These are phyloP conservation scores for Centella asiatica DNA, from an alignment of 129 eudicot species.

Conservation along the genomic window DNA sequence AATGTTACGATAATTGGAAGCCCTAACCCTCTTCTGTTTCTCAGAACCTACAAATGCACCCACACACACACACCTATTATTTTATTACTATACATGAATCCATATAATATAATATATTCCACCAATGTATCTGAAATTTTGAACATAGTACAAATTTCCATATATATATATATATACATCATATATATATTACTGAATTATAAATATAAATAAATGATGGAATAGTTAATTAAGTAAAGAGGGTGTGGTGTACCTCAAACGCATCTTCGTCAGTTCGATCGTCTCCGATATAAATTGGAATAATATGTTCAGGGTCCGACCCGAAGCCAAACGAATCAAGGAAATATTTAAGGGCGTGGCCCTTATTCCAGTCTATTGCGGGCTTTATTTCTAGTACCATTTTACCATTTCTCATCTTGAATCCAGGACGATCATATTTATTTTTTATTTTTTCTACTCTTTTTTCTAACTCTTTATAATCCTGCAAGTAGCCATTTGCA, in stretches of 20 bases:
- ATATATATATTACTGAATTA: background rate
- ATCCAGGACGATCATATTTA: conserved; percentile 24
- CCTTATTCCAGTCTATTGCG: conserved; percentile 82
- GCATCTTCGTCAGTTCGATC: conserved; percentile 87
- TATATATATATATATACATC: too few relatives aligned
- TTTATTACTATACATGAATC: background rate
- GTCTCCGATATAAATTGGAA: conserved; percentile 70
- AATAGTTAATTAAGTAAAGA: too few relatives aligned
- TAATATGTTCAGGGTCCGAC: conserved; percentile 26
- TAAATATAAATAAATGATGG: background rate
- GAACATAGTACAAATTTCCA: too few relatives aligned
- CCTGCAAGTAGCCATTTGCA: conserved; percentile 21
- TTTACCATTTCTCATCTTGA: conserved; percentile 62
- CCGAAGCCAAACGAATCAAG: conserved; percentile 50
- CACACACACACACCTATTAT: background rate
- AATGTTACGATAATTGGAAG: conserved; percentile 51
- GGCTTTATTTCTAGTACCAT: conserved; percentile 72
- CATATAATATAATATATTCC: too few relatives aligned
- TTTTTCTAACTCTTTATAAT: conserved; percentile 34
- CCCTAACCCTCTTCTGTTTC: conserved; percentile 42
- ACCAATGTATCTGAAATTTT: too few relatives aligned
- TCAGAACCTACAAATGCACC: conserved; percentile 33
- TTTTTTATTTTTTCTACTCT: conserved; percentile 30
- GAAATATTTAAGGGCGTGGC: conserved; percentile 58
- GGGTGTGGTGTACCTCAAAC: conserved; percentile 40